Evolutionary conservation across 1,284 basidiomycete species (phyloP), one percentile per base, ranked within the genome.

Genomic region (Leccinum angustisporum): DNA sequence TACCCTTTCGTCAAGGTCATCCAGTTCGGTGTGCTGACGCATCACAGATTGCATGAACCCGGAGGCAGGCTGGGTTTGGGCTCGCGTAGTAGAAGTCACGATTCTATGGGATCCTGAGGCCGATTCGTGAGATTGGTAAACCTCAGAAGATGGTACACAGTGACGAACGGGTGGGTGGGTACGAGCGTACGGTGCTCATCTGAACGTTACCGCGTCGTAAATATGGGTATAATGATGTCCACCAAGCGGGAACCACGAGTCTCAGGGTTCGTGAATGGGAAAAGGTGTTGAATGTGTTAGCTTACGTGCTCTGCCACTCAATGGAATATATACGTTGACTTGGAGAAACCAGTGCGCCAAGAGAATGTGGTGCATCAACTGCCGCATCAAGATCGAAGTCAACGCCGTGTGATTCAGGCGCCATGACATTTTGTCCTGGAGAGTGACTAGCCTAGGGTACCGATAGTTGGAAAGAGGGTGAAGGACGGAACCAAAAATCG

Each of bases 1-100:
- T 14, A 67, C 9, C 14, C 59, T 60, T 38, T 74, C 68, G 21
- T 67, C 61, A 4, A 64, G 2, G 31, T 62, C 63, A 8, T 69
- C 63, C 40, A 60, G 7, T 5, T 46, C 40, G 25, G 48, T 57
- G 13, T 33, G 27, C 11, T 48, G 46, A 21, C 50, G 21, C 61
- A 73, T 60, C 43, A 74, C 51, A 4, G 72, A 61, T 13, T 10
- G 34, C 67, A 68, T 63, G 60, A 72, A 70, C 25, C 62, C 69
- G 9, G 33, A 18, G 13, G 27, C 25, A 9, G 71, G 68, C 31
- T 64, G 67, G 30, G 71, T 74, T 16, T 11, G 64, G 9, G 71
- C 60, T 36, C 62, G 70, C 5, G 5, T 33, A 25, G 25, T 2
- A 10, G 60, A 60, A 18, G 67, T 62, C 63, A 71, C 56, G 50